These are phyloP conservation scores for Ophiostoma sp. DNA, from an alignment of 2,329 filamentous ascomycete genomes.

Conservation along the genomic window DNA sequence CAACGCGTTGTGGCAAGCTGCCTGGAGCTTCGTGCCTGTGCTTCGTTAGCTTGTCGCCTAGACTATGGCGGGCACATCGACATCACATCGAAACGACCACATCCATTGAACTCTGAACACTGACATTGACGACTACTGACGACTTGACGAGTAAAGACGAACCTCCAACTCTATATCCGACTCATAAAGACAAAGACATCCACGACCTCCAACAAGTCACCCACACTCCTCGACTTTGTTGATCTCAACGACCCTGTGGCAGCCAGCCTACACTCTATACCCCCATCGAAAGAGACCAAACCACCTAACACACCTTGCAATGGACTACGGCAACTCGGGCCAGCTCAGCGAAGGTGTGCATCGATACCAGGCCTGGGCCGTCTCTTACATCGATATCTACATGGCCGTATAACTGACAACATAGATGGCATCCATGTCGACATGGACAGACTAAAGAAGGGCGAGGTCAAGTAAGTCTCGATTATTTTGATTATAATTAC, in stretches of 20 bases:
- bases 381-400: too few relatives aligned
- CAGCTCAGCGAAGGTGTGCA: slow-evolving; percentile 55
- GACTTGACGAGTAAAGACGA: neutral
- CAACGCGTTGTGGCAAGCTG: slow-evolving; percentile 27
- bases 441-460: slow-evolving; percentile 98
- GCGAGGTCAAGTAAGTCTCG: slow-evolving; percentile 86
- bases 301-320: slow-evolving; percentile 33
- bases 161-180: neutral
- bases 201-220: neutral
- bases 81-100: slow-evolving; percentile 27
- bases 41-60: slow-evolving; percentile 19
- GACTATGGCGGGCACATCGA: neutral
- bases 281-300: neutral
- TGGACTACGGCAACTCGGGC: slow-evolving; percentile 61
- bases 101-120: neutral
- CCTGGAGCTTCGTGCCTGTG: slow-evolving; percentile 24
- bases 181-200: neutral
- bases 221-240: neutral
- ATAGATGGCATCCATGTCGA: slow-evolving; percentile 98
- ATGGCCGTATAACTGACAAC: slow-evolving; percentile 8
- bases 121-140: neutral
- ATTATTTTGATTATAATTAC: neutral
- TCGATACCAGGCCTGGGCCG: neutral
- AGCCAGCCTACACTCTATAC: neutral
- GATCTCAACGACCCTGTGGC: neutral